Evolutionary conservation across 306 rosid species (phyloP), one percentile per base, ranked within the genome.

Genomic region (Mimosa bimucronata): DNA sequence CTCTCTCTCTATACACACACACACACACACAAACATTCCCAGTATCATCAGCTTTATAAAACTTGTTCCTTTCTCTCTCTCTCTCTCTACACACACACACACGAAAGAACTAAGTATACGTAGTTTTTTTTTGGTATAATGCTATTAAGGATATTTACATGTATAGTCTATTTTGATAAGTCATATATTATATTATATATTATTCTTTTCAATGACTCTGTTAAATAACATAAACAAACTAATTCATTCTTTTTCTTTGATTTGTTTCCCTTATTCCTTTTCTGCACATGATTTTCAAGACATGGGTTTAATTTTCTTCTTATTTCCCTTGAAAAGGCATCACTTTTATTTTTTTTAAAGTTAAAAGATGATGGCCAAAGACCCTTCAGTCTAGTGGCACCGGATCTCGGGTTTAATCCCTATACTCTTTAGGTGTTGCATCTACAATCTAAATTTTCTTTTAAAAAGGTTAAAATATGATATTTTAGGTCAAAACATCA

Each of bases 61-160:
- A 52, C 83, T 53, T 83, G 86, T 85, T 79, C 73, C 50, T 9
- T 41, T 40, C 58, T 26, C 75, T 80, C 77, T 52, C 65, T 67
- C 45, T 74, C 79, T 72, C 52, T 10, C 30, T 1, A 13, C 60
- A 1, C 61, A 1, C 30, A 19, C 30, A 10, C 64, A 9, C 6
- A 9, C 30, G 25, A 13, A 21, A 58, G 14, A 44, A n/a, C 62
- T 52, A 52, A 19, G 10, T 16, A 1, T 1, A 19, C 11, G 2
- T 6, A 19, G 58, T 50, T 50, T 52, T 48, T 48, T 48, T 52
- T 50, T 16, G 5, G 9, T 52, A 7, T 10, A 53, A n/a, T 53
- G 8, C 26, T n/a, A 7, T n/a, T 2, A 7, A 53, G 26, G 21
- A 53, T n/a, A 53, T 19, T 53, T 53, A n/a, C 26, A 50, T 50